phyloP scores from a whole-genome alignment of 2,329 filamentous ascomycete genomes.

The Aspergillus pseudotamarii region DNA sequence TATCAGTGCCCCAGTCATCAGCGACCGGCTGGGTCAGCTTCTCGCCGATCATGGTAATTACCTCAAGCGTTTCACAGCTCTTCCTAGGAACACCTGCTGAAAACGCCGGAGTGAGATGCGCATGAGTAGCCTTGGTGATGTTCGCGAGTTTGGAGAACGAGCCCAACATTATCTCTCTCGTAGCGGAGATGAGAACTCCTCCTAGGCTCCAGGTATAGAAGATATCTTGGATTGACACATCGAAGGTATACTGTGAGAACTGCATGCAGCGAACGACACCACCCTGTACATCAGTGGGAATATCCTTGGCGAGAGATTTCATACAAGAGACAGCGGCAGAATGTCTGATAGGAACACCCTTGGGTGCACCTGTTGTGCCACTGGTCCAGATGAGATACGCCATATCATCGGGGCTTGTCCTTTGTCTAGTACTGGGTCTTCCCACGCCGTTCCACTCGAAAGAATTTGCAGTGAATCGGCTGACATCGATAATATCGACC shows the following conservation, averaged over 20 bases:
- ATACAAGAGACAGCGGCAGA: slow-evolving; percentile 40
- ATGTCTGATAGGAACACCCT: slow-evolving; percentile 43
- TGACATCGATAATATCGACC: slow-evolving; percentile 34
- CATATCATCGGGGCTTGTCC: slow-evolving; percentile 21
- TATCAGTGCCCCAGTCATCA: slow-evolving; percentile 41
- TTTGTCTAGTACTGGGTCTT: not conserved
- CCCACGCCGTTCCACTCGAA: not conserved
- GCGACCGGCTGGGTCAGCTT: slow-evolving; percentile 35
- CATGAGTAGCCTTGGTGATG: slow-evolving; percentile 30
- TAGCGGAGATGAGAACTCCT: slow-evolving; percentile 30
- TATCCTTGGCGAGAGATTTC: slow-evolving; percentile 34
- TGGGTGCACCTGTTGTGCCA: slow-evolving; percentile 42
- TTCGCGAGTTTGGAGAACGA: slow-evolving; percentile 32
- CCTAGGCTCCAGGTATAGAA: slow-evolving; percentile 36
- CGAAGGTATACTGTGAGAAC: slow-evolving; percentile 44
- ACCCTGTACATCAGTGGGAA: slow-evolving; percentile 31
- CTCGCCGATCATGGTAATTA: slow-evolving; percentile 41
- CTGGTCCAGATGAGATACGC: slow-evolving; percentile 47
- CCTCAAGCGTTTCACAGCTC: slow-evolving; percentile 32
- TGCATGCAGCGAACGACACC: slow-evolving; percentile 39
- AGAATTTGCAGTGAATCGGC: slow-evolving; percentile 15
- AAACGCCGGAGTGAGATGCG: slow-evolving; percentile 37
- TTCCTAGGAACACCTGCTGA: slow-evolving; percentile 32
- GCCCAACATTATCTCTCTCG: slow-evolving; percentile 32
- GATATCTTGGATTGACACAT: slow-evolving; percentile 42